Base-by-base conservation (phyloP, 768 basidiomycete species). In the Lentinula detonsa region DNA sequence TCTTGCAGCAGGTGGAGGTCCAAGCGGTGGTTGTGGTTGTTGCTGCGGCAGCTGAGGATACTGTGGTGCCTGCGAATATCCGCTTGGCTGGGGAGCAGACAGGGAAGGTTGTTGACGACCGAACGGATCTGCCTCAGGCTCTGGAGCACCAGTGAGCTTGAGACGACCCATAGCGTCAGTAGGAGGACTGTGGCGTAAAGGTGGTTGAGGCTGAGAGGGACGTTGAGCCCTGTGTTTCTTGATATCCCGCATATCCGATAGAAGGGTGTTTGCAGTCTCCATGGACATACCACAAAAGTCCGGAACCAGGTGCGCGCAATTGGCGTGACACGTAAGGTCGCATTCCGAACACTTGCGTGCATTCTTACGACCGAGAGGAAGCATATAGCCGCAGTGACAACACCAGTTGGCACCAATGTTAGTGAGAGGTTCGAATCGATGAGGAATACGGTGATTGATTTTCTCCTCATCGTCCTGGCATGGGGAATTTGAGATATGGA, bases 241-340 rank as follows among this genome's bases (percentile, higher is more conserved):
- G 77, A 97, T 97, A 69, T 93, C 91, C 58, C 90, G 87, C 83
- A 92, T 88, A 72, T 95, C 90, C 55, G 88, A 85, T 55, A 99
- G 82, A 18, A 99, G 81, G 68, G 89, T 86, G 72, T 98, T 98
- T 52, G 97, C 96, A 40, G 93, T 96, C 74, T 98, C 96, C 96
- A 98, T 98, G 40, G 95, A 94, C 95, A 99, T 98, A 46, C 97
- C 97, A 69, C 97, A 99, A 75, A 99, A 98, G 74, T 99, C 96
- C 61, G 97, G 97, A 43, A 99, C 97, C 61, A 98, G 85, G 73
- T 99, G 97, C 1, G 95, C 92, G 75, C 97, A 99, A 65, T 94
- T 91, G 18, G 93, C 94, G 74, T 99, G 97, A 68, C 95, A 98
- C 50, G 96, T 98, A 66, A 98, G 87, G 68, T 90, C 86, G 75